Evolutionary conservation across 768 basidiomycete genomes (phyloP).

Genomic region (Tulasnella calospora): DNA sequence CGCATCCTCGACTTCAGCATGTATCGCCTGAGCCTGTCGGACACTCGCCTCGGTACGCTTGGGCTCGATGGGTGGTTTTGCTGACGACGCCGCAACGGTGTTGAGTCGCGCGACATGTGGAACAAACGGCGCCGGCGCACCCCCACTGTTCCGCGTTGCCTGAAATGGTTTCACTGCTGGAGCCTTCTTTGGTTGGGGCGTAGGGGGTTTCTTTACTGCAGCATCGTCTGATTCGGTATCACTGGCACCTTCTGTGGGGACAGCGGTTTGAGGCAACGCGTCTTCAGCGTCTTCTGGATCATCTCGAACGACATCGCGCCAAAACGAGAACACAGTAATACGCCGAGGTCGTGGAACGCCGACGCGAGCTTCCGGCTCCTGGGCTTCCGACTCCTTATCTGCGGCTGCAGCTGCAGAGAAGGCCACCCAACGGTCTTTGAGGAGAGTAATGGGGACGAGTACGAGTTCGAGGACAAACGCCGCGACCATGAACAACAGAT

Average conservation of each 20-base stretch:
- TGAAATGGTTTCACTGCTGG: neutral
- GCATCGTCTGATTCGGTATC: neutral
- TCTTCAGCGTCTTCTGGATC: neutral
- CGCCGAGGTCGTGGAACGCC: slow-evolving; percentile 6
- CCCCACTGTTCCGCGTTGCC: neutral
- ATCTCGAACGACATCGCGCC: neutral
- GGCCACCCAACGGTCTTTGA: slow-evolving; percentile 8
- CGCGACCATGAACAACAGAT: slow-evolving; percentile 37
- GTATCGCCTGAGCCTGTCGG: slow-evolving; percentile 21
- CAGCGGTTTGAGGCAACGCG: neutral
- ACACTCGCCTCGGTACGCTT: slow-evolving; percentile 20
- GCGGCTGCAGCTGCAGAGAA: slow-evolving; percentile 13
- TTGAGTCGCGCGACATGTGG: neutral
- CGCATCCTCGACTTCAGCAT: slow-evolving; percentile 23
- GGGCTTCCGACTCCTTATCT: neutral
- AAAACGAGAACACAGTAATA: slow-evolving; percentile 20
- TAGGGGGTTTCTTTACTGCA: neutral
- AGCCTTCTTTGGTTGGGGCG: neutral
- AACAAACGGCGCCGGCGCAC: neutral
- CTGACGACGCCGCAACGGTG: neutral
- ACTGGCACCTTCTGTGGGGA: neutral
- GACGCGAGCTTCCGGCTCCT: neutral
- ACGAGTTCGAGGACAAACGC: slow-evolving; percentile 18
- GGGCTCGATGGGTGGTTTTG: neutral
- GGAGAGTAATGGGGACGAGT: neutral